Evolutionary conservation across 345 rosid species (phyloP).

Genomic region (Populus simonii): DNA sequence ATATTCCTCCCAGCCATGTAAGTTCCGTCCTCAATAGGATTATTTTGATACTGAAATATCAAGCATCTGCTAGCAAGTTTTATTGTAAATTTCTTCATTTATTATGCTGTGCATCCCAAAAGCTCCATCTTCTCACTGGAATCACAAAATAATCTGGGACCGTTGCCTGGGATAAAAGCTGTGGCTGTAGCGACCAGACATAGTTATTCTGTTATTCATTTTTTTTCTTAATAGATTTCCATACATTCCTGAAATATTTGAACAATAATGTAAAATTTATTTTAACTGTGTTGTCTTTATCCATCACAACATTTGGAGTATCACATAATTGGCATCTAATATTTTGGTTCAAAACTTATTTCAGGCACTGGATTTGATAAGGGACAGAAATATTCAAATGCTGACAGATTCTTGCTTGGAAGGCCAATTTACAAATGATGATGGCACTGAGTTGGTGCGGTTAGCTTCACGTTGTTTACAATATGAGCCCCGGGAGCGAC

Average conservation of each 20-base stretch:
- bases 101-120: background rate
- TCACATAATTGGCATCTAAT: constrained; percentile 5
- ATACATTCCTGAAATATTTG: background rate
- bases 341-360: constrained; percentile 8
- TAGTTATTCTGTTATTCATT: background rate
- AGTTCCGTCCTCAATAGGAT: constrained; percentile 17
- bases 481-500: constrained; percentile 77
- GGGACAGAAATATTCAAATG: constrained; percentile 78
- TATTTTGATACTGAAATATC: background rate
- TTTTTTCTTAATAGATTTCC: background rate
- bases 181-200: background rate
- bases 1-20: constrained; percentile 96
- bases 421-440: constrained; percentile 71
- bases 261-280: background rate
- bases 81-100: background rate
- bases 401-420: constrained; percentile 85
- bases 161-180: background rate
- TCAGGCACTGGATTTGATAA: constrained; percentile 87
- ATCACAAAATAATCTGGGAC: background rate
- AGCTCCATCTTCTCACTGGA: background rate
- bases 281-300: background rate
- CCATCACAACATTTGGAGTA: background rate
- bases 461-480: constrained; percentile 81
- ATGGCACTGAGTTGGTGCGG: constrained; percentile 71
- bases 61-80: background rate